These are phyloP conservation scores for Haplosporangium gracile DNA, from an alignment of 192 early-diverging fungal species.

Conservation along the genomic window DNA sequence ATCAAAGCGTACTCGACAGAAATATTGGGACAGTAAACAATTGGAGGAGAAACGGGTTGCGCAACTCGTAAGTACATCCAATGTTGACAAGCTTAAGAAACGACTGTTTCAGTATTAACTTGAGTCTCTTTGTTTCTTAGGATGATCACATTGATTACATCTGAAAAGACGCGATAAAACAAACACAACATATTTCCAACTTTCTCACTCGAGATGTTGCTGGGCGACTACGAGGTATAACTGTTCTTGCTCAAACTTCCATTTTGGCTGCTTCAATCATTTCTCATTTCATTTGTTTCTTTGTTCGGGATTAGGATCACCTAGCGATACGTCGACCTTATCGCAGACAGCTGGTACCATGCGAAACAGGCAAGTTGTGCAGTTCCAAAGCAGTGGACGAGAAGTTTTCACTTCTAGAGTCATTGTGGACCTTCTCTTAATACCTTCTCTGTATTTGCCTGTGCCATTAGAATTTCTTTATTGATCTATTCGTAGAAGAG, in stretches of 20 bases:
- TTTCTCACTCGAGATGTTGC: conserved; percentile 14
- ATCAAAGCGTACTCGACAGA: neutral
- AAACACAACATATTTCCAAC: conserved; percentile 13
- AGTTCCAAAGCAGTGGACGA: neutral
- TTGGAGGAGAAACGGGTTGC: conserved; percentile 7
- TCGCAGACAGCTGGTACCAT: neutral
- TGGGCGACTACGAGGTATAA: conserved; percentile 22
- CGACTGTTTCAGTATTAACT: no score
- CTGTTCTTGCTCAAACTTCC: neutral
- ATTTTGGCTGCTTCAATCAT: conserved; percentile 9
- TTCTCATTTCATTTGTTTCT: conserved; percentile 19
- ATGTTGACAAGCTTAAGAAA: no score
- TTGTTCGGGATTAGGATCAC: conserved; percentile 11
- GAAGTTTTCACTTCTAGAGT: neutral
- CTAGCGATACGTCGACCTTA: conserved; percentile 14
- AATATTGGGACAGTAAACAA: conserved; percentile 19
- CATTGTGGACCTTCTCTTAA: conserved; percentile 17
- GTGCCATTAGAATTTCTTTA: neutral
- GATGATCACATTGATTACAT: conserved; percentile 19
- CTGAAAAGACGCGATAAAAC: conserved; percentile 13
- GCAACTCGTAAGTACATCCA: conserved; percentile 17
- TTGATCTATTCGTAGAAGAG: neutral
- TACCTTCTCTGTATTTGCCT: neutral
- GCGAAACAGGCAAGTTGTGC: conserved; percentile 11
- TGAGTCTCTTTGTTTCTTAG: neutral